These are phyloP conservation scores for Oryza rufipogon DNA, from an alignment of 176 grass and related monocot genomes.

Conservation along the genomic window DNA sequence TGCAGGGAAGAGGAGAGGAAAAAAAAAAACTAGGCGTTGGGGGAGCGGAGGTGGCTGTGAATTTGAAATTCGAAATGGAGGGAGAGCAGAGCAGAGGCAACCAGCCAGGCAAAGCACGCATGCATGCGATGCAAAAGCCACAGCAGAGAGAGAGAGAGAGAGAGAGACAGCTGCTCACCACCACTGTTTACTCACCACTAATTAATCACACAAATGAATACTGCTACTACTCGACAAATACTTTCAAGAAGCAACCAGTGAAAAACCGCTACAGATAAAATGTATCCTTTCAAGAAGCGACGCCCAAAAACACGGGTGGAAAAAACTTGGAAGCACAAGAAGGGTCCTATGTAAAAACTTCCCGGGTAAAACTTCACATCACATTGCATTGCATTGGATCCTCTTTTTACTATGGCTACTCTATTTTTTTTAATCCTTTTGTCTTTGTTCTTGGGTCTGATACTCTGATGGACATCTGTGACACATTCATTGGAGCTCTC, in stretches of 20 bases:
- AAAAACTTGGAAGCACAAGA: slow-evolving; percentile 22
- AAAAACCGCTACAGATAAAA: no score
- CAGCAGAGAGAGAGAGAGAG: not conserved
- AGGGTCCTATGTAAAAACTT: slow-evolving; percentile 43
- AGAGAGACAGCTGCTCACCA: slow-evolving; percentile 23
- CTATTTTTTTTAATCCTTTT: slow-evolving; percentile 25
- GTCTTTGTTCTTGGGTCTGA: not conserved
- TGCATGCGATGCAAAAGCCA: slow-evolving; percentile 44
- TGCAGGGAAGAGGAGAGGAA: slow-evolving; percentile 12
- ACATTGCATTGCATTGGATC: slow-evolving; percentile 36
- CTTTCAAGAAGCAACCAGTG: not conserved
- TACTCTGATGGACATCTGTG: slow-evolving; percentile 15
- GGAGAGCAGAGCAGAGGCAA: slow-evolving; percentile 6
- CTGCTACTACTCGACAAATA: not conserved
- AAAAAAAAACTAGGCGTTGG: slow-evolving; percentile 1
- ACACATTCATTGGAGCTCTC: slow-evolving; percentile 17
- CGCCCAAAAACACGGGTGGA: not conserved
- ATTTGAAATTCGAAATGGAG: slow-evolving; percentile 92
- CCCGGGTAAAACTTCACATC: not conserved
- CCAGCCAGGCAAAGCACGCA: not conserved
- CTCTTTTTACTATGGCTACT: slow-evolving; percentile 22
- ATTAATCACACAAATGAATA: slow-evolving; percentile 29
- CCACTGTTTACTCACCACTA: slow-evolving; percentile 7
- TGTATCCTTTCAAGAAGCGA: slow-evolving; percentile 14
- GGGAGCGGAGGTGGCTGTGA: slow-evolving; percentile 34